Evolutionary conservation across 352 stramenopile species (phyloP).

Genomic region (Peronospora farinosa): DNA sequence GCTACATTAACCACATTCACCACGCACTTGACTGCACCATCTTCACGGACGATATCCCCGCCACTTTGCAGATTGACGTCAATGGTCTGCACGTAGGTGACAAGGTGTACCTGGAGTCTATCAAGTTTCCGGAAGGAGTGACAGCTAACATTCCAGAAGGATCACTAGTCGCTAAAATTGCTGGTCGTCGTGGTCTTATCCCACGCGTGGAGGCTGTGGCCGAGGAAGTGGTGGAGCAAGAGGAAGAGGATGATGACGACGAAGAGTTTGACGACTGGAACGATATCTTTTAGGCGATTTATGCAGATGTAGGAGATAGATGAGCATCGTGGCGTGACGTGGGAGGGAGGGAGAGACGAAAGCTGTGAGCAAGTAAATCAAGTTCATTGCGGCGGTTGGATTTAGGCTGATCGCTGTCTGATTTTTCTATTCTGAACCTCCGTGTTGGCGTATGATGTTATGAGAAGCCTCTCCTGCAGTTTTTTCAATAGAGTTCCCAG

Average conservation of each 20-base stretch:
- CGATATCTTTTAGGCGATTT: slow-evolving; percentile 71
- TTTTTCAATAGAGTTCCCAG: slow-evolving; percentile 28
- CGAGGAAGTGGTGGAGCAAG: slow-evolving; percentile 64
- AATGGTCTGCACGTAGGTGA: slow-evolving; percentile 84
- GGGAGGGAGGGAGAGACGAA: slow-evolving; percentile 10
- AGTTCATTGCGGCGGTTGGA: background rate
- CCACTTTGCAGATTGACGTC: slow-evolving; percentile 76
- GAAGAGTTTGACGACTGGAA: slow-evolving; percentile 86
- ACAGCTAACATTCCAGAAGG: slow-evolving; percentile 52
- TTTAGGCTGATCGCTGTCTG: slow-evolving; percentile 5
- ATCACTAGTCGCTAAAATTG: slow-evolving; percentile 81
- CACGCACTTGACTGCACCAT: slow-evolving; percentile 78
- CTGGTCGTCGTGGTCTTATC: slow-evolving; percentile 79
- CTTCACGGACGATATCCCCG: slow-evolving; percentile 68
- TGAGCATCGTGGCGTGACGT: slow-evolving; percentile 2
- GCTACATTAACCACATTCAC: slow-evolving; percentile 90
- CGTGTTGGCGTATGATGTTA: slow-evolving; percentile 4
- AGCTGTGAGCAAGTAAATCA: background rate
- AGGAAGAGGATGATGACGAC: slow-evolving; percentile 51
- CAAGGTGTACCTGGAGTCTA: slow-evolving; percentile 71
- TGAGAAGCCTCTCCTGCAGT: slow-evolving; percentile 11
- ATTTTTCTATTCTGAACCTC: slow-evolving; percentile 4
- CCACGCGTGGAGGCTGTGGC: slow-evolving; percentile 59
- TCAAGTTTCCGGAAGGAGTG: slow-evolving; percentile 72
- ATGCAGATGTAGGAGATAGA: slow-evolving; percentile 10